These are phyloP conservation scores for Echites panduratus DNA, from an alignment of 257 asterid species.

Conservation along the genomic window DNA sequence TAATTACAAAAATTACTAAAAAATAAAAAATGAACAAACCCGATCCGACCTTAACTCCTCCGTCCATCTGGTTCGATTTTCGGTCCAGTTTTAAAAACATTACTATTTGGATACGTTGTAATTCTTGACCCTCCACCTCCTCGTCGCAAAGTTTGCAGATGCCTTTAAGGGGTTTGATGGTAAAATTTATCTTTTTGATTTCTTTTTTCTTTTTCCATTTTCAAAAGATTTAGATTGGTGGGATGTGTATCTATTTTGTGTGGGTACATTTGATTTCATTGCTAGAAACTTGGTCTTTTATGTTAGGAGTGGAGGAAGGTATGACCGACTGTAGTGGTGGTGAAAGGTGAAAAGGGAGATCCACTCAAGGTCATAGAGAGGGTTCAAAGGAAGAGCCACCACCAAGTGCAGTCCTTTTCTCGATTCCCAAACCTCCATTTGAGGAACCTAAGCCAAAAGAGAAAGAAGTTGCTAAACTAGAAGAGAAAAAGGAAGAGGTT, in stretches of 20 bases:
- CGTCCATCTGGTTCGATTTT: too few species aligned
- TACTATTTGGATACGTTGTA: too few species aligned
- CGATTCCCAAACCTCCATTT: slow-evolving; percentile 56
- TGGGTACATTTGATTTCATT: neutral
- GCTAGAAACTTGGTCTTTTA: neutral
- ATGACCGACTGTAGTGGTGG: slow-evolving; percentile 77
- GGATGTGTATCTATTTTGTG: neutral
- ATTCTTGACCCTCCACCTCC: too few species aligned
- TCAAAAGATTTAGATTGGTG: neutral
- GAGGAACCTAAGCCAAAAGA: slow-evolving; percentile 45
- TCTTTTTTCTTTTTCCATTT: neutral
- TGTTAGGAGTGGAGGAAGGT: slow-evolving; percentile 79
- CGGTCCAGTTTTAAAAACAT: too few species aligned
- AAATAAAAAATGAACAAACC: too few species aligned
- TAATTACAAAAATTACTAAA: too few species aligned
- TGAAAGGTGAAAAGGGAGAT: slow-evolving; percentile 96
- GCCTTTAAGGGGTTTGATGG: slow-evolving; percentile 87
- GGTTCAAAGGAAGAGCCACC: slow-evolving; percentile 87
- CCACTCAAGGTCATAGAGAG: slow-evolving; percentile 79
- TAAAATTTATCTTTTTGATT: slow-evolving; percentile 10
- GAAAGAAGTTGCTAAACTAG: slow-evolving; percentile 39
- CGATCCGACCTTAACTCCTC: too few species aligned
- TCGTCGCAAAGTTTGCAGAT: slow-evolving; percentile 78
- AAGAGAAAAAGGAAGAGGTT: slow-evolving; percentile 76
- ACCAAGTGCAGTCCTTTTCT: slow-evolving; percentile 74